Percentiles rank a stretch among this genome's conserved stretches.
These are phyloP conservation scores for Royoungia palumana DNA, from an alignment of 768 basidiomycete genomes.

Conservation along the genomic window DNA sequence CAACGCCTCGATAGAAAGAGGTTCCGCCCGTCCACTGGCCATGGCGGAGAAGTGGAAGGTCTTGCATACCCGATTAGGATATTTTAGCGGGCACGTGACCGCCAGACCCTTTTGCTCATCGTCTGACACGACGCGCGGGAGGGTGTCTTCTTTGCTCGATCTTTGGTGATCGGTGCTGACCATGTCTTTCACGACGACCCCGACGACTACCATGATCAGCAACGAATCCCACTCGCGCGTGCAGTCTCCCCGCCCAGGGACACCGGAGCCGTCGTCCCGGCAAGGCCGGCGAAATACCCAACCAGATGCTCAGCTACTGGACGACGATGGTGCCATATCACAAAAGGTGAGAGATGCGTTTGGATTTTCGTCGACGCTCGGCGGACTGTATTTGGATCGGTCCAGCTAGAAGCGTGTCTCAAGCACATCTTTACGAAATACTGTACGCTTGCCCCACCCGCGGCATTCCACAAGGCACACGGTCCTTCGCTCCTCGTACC, in stretches of 20 bases:
- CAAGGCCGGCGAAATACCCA: constrained; percentile 55
- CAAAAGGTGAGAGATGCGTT: constrained; percentile 44
- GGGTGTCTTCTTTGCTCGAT: constrained; percentile 13
- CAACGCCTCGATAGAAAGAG: constrained; percentile 85
- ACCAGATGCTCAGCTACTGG: constrained; percentile 55
- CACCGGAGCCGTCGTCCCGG: constrained; percentile 58
- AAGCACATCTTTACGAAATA: constrained; percentile 80
- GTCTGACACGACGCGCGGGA: constrained; percentile 23
- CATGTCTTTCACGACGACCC: constrained; percentile 10
- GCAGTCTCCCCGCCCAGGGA: constrained; percentile 53
- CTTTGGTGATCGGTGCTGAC: constrained; percentile 14
- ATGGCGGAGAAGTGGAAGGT: constrained; percentile 32
- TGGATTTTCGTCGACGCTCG: neutral
- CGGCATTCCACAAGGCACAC: constrained; percentile 16
- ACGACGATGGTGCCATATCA: constrained; percentile 68
- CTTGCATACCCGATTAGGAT: constrained; percentile 11
- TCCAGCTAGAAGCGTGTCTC: constrained; percentile 63
- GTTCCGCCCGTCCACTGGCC: constrained; percentile 47
- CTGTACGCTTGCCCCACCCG: constrained; percentile 46
- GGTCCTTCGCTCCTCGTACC: constrained; percentile 41
- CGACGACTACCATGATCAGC: constrained; percentile 7
- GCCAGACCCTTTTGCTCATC: constrained; percentile 15
- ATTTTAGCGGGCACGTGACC: constrained; percentile 17
- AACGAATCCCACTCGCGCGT: constrained; percentile 23
- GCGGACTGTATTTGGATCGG: neutral